phyloP scores from a whole-genome alignment of 495 filamentous ascomycete species.

The Penicillium angulare region DNA sequence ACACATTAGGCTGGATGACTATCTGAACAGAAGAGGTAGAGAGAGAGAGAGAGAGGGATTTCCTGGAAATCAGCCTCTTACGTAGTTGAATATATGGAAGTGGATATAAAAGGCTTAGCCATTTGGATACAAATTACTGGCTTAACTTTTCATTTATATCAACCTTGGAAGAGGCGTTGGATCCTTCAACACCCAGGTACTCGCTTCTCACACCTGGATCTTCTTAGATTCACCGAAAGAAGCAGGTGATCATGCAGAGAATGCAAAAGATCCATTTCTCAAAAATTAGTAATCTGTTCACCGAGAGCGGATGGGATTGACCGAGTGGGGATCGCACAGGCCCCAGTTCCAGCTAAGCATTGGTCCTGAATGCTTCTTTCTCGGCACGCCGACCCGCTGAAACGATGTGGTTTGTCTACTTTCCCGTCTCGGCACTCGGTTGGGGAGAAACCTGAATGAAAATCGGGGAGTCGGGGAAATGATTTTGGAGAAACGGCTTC shows the following conservation, averaged over 20 bases:
- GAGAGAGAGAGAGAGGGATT: too few species aligned
- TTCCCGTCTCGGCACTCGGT: neutral
- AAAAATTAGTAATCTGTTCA: conserved; percentile 8
- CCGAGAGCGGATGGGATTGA: conserved; percentile 4
- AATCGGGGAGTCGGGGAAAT: conserved; percentile 5
- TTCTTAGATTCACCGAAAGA: too few species aligned
- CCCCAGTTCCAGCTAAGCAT: conserved; percentile 17
- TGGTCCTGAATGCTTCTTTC: conserved; percentile 17
- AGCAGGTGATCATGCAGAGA: neutral
- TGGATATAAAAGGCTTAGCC: too few species aligned
- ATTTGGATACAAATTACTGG: too few species aligned
- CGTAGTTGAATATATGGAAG: too few species aligned
- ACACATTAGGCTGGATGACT: too few species aligned
- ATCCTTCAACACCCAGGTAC: too few species aligned
- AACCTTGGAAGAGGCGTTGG: too few species aligned
- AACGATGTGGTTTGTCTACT: neutral
- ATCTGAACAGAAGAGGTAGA: too few species aligned
- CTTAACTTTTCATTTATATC: too few species aligned
- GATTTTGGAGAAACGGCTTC: conserved; percentile 9
- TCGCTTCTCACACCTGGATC: too few species aligned
- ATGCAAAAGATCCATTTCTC: neutral
- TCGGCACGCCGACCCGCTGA: conserved; percentile 18
- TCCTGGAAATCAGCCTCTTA: too few species aligned
- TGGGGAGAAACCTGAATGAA: neutral
- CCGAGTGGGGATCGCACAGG: conserved; percentile 10